Base-by-base conservation (phyloP, 1,139 yeast species). In the Debaryomyces udenii region DNA sequence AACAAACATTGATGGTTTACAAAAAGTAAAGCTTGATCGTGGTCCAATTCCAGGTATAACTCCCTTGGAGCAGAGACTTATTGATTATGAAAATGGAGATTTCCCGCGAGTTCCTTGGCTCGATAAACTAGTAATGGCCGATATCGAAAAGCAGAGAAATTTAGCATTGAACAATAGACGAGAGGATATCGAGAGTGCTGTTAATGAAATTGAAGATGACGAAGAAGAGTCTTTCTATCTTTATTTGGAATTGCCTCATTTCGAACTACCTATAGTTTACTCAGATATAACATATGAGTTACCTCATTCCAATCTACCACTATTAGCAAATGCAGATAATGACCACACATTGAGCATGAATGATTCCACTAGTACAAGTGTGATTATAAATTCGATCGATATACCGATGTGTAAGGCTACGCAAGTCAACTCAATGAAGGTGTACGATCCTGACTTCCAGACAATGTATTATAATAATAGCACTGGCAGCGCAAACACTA, bases 181-280 rank as follows among this genome's bases (percentile, higher is more conserved):
- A 2, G 28, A 27, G 9, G 62, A 24, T 15, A 4, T 50, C 13
- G 51, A 51, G 22, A 20, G 7, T 6, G 22, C 7, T 20, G 22
- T 5, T 6, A 53, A 59, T 31, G 47, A 43, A 44, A 56, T 42
- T 42, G 52, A 57, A 49, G 51, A 51, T 40, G 47, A 46, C 38
- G 5, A 50, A 53, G 56, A 47, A 17, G 52, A 49, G 38, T 56
- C 56, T 3, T 82, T 78, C 54, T 67, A 74, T 33, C 58, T 90
- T 15, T 78, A 76, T 48, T 59, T 93, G 20, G 96, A 89, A 49
- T 72, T 88, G 34, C 85, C 86, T 3, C 80, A 80, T 45, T 89
- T 86, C 62, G 94, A 86, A 50, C 68, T 86, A 22, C 96, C 96
- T 0, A 77, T 91, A 1, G 88, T 91, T 0, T 91, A 76, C 59